phyloP scores from a whole-genome alignment of 1,284 basidiomycete genomes.

The Crucibulum cyathiforme region DNA sequence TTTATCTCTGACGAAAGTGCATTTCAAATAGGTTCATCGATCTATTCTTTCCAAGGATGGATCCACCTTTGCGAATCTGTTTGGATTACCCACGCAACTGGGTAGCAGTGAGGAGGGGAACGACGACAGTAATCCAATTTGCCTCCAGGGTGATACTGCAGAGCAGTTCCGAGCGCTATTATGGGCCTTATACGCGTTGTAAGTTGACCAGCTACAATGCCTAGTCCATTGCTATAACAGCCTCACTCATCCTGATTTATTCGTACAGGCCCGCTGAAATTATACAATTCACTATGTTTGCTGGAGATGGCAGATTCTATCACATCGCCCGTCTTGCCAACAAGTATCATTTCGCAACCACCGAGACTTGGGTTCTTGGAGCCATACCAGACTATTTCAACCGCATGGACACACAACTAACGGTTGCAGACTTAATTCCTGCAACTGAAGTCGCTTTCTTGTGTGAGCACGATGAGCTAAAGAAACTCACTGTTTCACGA shows the following conservation, averaged over 20 bases:
- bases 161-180: constrained; percentile 54
- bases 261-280: constrained; percentile 51
- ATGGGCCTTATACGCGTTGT: constrained; percentile 57
- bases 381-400: constrained; percentile 47
- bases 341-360: constrained; percentile 61
- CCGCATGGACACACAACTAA: background rate
- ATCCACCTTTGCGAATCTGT: constrained; percentile 60
- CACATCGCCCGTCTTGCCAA: constrained; percentile 59
- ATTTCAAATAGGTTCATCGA: constrained; percentile 48
- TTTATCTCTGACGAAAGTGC: constrained; percentile 9
- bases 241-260: background rate
- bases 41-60: constrained; percentile 56
- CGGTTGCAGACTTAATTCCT: background rate
- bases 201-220: constrained; percentile 28
- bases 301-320: constrained; percentile 45
- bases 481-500: background rate
- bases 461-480: constrained; percentile 4
- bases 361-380: constrained; percentile 54
- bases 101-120: constrained; percentile 43
- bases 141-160: constrained; percentile 53
- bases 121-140: constrained; percentile 54
- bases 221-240: background rate
- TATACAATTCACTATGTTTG: constrained; percentile 43
- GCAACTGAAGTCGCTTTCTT: constrained; percentile 19
- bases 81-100: constrained; percentile 46